Base-by-base conservation (phyloP, 108 stramenopile species). In the Fragilariopsis cylindrus region DNA sequence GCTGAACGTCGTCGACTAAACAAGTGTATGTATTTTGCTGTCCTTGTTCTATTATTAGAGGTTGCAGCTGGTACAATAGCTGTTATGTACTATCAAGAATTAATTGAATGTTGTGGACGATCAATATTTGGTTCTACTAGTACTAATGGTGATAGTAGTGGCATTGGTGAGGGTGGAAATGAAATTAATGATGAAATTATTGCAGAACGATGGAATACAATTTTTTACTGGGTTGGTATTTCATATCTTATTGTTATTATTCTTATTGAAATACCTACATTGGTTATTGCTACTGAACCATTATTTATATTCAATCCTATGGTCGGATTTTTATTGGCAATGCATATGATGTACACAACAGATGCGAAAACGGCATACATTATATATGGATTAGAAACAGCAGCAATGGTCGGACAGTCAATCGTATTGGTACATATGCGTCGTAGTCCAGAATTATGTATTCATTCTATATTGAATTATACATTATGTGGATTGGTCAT, bases 291-390 rank as follows among this genome's bases (percentile, higher is more conserved):
- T 18, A 41, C 48, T 13, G 67, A 68, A 40, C 11, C 67, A 30
- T 5, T 68, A 5, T 68, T 68, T 48, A n/a, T 68, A 3, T 68
- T 68, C 67, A 68, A 68, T 18, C 67, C 67, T 4, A 68, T 68
- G 67, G 49, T 68, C 39, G 67, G 67, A 50, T 68, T 45, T 50
- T 52, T 68, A 21, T 19, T 68, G 18, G 48, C 8, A 4, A 68
- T 68, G 67, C 67, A 68, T 18, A 68, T 68, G 67, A 18, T 68
- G 48, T 68, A 68, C 30, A 39, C 49, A 40, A 68, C 67, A 4
- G 49, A 68, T 40, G 11, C 16, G 5, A 4, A 18, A n/a, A 50
- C 18, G 40, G 67, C 67, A 3, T 68, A 30, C 8, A 40, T 40
- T 48, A 68, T 68, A 9, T 68, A 19, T 40, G 67, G 67, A 9